Conservation (phyloP, 257 asterid genomes). For the Gentiana straminea region DNA sequence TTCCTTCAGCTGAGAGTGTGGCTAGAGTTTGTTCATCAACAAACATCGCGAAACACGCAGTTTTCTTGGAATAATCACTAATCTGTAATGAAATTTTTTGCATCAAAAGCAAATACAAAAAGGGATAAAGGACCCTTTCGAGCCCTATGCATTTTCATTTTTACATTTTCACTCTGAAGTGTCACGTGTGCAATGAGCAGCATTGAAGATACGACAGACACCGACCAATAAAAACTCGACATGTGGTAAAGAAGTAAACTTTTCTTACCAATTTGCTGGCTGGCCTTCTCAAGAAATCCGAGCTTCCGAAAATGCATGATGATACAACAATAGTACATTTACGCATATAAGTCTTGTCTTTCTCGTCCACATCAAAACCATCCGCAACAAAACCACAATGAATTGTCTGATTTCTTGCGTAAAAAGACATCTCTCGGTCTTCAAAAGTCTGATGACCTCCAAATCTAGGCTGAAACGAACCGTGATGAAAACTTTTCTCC, state of each 20-base stretch:
- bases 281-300: slow-evolving; percentile 85
- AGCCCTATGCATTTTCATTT: too few species aligned
- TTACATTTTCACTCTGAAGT: too few species aligned
- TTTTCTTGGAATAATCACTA: slow-evolving; percentile 80
- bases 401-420: slow-evolving; percentile 60
- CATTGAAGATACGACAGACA: too few species aligned
- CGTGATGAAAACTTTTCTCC: slow-evolving; percentile 20
- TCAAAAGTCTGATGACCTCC: slow-evolving; percentile 77
- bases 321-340: slow-evolving; percentile 61
- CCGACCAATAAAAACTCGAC: too few species aligned
- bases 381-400: slow-evolving; percentile 83
- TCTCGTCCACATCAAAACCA: slow-evolving; percentile 74
- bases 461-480: slow-evolving; percentile 42
- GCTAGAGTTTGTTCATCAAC: slow-evolving; percentile 68
- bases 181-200: too few species aligned
- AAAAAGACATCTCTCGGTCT: slow-evolving; percentile 67
- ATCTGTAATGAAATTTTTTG: slow-evolving; percentile 31
- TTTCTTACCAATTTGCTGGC: slow-evolving; percentile 67
- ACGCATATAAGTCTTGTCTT: slow-evolving; percentile 51
- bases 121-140: too few species aligned
- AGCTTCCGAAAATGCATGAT: slow-evolving; percentile 92
- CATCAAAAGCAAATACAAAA: too few species aligned
- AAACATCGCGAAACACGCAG: slow-evolving; percentile 83
- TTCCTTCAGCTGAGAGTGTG: slow-evolving; percentile 63
- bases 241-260: background rate